Base-by-base conservation (phyloP, 2,329 filamentous ascomycete species). In the Coniella vitis region DNA sequence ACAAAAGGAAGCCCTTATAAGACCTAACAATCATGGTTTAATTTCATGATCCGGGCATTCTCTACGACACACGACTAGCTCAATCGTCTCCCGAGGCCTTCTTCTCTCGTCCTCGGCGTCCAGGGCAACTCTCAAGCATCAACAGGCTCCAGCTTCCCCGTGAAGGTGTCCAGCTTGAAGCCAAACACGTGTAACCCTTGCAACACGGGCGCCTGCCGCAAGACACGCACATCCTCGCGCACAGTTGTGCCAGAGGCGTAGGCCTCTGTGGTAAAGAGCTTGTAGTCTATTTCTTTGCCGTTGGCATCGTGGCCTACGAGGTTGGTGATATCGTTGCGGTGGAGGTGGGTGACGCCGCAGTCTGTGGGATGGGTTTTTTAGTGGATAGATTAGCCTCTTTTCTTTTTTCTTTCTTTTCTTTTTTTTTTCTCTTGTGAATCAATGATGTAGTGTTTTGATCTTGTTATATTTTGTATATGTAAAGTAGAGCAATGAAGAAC, bases 91-190 rank as follows among this genome's bases (percentile, higher is more conserved):
- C n/a, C n/a, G n/a, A n/a, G n/a, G n/a, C n/a, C n/a, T n/a, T n/a
- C n/a, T n/a, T n/a, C n/a, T n/a, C n/a, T n/a, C n/a, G n/a, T n/a
- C n/a, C n/a, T n/a, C n/a, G n/a, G n/a, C n/a, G n/a, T n/a, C n/a
- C n/a, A n/a, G n/a, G n/a, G n/a, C n/a, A n/a, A n/a, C n/a, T n/a
- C 25, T 50, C 38, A 48, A 14, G 17, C 36, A 16, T 44, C 47
- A 13, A 52, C 47, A 2, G 38, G 34, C 32, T 52, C 50, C 7
- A 52, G 14, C 38, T 42, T n/a, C 14, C 50, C 50, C 2, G 50
- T 47, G 20, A 49, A 46, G 13, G 50, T 52, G 10, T 52, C 50
- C 34, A 52, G 31, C 17, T 49, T 49, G 17, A 52, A 47, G 1
- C 50, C 50, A 13, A 46, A 35, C 3, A 52, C 19, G 9, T 52